Evolutionary conservation across 106 monocot species (phyloP).

Genomic region (Allium sativum): DNA sequence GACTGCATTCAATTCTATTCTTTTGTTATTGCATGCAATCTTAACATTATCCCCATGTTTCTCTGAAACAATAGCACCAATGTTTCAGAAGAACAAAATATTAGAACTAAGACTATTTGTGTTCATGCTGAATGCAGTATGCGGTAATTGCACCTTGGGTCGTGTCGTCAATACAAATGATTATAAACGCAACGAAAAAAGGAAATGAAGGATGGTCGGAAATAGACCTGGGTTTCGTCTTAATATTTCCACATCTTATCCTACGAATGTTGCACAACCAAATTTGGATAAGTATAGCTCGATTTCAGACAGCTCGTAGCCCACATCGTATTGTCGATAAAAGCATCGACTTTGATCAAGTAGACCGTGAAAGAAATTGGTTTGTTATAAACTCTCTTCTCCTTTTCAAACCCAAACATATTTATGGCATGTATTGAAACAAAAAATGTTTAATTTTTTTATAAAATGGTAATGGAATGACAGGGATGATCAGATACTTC

Average conservation of each 20-base stretch:
- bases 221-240: not conserved
- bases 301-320: constrained; percentile 47
- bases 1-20: not conserved
- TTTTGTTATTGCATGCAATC: too few relatives aligned
- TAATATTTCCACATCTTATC: constrained; percentile 9
- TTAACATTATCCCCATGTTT: not conserved
- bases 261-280: constrained; percentile 32
- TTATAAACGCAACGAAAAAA: not conserved
- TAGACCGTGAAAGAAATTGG: constrained; percentile 59
- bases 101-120: not conserved
- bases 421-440: not conserved
- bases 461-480: not conserved
- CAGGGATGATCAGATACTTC: constrained; percentile 82
- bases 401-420: not conserved
- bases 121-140: constrained; percentile 26
- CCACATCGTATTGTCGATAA: constrained; percentile 38
- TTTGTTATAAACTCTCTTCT: not conserved
- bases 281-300: constrained; percentile 44
- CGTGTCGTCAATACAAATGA: constrained; percentile 5
- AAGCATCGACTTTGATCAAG: constrained; percentile 58
- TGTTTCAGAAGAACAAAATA: not conserved
- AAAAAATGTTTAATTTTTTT: not conserved
- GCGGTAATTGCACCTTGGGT: constrained; percentile 40
- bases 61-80: not conserved
- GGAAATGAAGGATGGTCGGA: constrained; percentile 11